Base-by-base conservation (phyloP, 2,329 filamentous ascomycete genomes). In the Alternaria gaisen region DNA sequence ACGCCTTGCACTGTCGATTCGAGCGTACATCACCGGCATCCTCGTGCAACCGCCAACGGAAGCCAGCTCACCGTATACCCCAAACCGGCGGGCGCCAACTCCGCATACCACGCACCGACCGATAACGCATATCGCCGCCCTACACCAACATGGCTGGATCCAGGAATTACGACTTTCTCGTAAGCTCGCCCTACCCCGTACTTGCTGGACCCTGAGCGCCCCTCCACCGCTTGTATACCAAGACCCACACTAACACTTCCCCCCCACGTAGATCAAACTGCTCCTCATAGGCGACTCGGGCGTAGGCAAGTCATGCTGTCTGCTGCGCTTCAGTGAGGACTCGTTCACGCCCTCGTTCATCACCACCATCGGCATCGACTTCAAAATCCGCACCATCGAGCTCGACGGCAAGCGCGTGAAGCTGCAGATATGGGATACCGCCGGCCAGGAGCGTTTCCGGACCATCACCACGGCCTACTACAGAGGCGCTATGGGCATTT, bases 391-490 rank as follows among this genome's bases (percentile, higher is more conserved):
- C 71, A 99, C 95, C 68, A 99, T 99, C 83, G 95, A 99, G 84
- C 86, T 99, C 72, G 95, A 99, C 83, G 94, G 94, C 79, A 99
- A 99, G 88, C 88, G 94, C 66, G 95, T 99, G 75, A 99, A 99
- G 87, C 84, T 99, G 79, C 95, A 99, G 85, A 99, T 99, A 83
- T 99, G 95, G 95, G 95, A 99, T 79, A 99, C 95, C 26, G 95
- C 95, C 55, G 95, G 95, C 56, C 95, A 99, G 82, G 95, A 99
- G 83, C 91, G 95, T 65, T 99, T 99, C 87, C 89, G 95, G 70
- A 99, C 95, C 67, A 99, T 99, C 83, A 99, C 95, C 54, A 98
- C 95, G 48, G 94, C 95, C 70, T 99, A 99, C 84, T 99, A 99
- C 83, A 88, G 95, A 77, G 95, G 95, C 75, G 95, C 95, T 70